Conservation (phyloP, 176 grass and related monocot genomes). For the Musa acuminata region DNA sequence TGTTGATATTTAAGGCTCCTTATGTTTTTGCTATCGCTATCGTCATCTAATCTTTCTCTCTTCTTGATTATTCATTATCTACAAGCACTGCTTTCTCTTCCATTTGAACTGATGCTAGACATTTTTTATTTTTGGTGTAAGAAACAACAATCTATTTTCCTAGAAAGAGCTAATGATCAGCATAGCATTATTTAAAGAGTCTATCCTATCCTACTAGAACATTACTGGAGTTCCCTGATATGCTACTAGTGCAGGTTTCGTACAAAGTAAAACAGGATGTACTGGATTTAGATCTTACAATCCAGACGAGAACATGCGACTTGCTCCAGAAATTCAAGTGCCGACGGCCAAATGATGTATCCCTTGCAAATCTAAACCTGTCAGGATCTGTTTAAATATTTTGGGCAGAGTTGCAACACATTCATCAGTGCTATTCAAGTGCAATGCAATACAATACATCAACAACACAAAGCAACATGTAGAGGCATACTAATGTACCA, state of each 20-base stretch:
- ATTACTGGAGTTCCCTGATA: no score
- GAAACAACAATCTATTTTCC: no score
- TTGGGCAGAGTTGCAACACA: not conserved
- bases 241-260: not conserved
- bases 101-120: no score
- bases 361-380: conserved; percentile 21
- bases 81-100: no score
- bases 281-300: conserved; percentile 4
- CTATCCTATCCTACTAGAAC: no score
- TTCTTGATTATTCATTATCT: no score
- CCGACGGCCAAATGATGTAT: conserved; percentile 15
- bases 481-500: not conserved
- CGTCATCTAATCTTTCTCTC: no score
- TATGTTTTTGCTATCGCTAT: no score
- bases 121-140: no score
- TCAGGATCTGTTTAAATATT: conserved; percentile 6
- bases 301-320: conserved; percentile 8
- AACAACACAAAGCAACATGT: not conserved
- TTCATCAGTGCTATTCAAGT: not conserved
- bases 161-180: no score
- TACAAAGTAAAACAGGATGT: not conserved
- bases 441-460: not conserved
- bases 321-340: conserved; percentile 20
- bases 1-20: no score
- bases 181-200: no score